Evolutionary conservation across 306 rosid species (phyloP).

Genomic region (Cucurbita maxima): DNA sequence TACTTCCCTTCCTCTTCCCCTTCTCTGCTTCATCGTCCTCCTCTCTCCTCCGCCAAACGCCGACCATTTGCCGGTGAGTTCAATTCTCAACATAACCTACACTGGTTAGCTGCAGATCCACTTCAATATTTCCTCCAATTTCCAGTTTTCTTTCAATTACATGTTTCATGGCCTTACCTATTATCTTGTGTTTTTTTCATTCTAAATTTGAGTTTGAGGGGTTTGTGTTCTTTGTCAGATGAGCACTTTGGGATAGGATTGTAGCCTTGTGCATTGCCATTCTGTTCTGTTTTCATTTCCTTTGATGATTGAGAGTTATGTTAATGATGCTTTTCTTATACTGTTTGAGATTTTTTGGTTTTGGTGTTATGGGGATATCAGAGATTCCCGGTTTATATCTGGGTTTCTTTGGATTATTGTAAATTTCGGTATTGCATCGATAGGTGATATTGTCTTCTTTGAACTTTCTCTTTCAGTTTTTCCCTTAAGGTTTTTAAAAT

Average conservation of each 20-base stretch:
- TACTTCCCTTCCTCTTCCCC: slow-evolving; percentile 32
- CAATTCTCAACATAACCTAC: neutral
- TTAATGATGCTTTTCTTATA: neutral
- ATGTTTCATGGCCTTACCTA: neutral
- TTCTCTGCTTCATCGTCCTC: slow-evolving; percentile 21
- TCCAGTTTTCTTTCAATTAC: neutral
- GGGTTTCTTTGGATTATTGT: neutral
- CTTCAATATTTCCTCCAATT: neutral
- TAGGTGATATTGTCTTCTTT: too few relatives aligned
- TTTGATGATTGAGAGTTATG: neutral
- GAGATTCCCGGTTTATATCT: neutral
- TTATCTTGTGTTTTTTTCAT: neutral
- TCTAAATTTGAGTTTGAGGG: neutral
- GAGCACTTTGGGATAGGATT: neutral
- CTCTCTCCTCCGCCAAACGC: slow-evolving; percentile 30
- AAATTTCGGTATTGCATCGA: too few relatives aligned
- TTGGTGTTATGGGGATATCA: neutral
- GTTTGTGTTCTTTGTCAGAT: neutral
- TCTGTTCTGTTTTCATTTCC: too few relatives aligned
- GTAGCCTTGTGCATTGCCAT: neutral
- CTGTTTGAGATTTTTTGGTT: neutral
- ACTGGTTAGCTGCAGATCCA: neutral
- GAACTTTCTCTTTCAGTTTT: too few relatives aligned
- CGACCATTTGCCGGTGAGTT: slow-evolving; percentile 38
- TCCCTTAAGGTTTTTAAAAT: too few relatives aligned